These are phyloP conservation scores for Grammothele lineata DNA, from an alignment of 768 basidiomycete species.

Conservation along the genomic window DNA sequence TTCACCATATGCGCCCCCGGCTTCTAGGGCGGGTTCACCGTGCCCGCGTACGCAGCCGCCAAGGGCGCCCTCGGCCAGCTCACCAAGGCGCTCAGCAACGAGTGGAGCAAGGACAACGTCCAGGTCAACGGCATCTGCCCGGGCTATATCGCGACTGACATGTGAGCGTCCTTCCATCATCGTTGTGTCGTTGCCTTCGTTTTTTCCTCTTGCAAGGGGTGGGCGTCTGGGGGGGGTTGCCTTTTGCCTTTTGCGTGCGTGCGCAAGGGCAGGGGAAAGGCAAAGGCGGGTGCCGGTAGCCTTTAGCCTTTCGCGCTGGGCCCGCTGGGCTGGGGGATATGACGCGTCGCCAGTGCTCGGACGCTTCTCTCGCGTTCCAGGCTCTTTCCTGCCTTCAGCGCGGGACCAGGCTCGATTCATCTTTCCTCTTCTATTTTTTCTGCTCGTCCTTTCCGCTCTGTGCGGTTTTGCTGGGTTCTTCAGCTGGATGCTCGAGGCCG, in stretches of 20 bases:
- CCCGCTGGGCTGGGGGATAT: no score
- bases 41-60: constrained; percentile 90
- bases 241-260: constrained; percentile 12
- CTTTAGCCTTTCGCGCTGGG: no score
- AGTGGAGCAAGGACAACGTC: constrained; percentile 86
- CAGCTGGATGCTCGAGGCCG: no score
- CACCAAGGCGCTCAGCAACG: constrained; percentile 89
- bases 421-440: no score
- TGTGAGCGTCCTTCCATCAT: constrained; percentile 38
- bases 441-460: no score
- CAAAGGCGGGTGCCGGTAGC: no score
- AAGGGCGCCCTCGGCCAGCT: constrained; percentile 85
- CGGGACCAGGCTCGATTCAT: no score
- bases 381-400: no score
- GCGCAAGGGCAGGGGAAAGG: no score
- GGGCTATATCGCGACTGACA: constrained; percentile 87
- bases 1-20: neutral
- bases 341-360: no score
- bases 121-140: constrained; percentile 88
- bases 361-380: no score
- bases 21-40: constrained; percentile 54
- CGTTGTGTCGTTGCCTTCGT: neutral
- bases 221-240: constrained; percentile 14
- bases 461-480: no score
- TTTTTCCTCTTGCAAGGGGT: constrained; percentile 11